A percentile compares a stretch with the other conserved stretches of the same genome.
Evolutionary conservation across 805 yeast species (phyloP).

Genomic region (Schwanniomyces sp.): DNA sequence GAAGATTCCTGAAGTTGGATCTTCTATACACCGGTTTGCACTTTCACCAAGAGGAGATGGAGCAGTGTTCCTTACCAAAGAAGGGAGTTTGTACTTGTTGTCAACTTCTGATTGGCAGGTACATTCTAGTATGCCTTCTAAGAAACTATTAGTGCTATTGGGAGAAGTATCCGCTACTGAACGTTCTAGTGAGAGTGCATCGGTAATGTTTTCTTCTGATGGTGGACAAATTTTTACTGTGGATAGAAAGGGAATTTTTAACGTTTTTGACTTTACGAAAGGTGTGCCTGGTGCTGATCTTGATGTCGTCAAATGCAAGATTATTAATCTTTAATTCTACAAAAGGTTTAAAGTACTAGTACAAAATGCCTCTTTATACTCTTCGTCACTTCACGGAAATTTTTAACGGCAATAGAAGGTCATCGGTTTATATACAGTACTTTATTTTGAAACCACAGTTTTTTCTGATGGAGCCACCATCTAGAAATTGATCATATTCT

Average conservation of each 20-base stretch:
- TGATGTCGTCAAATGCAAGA: constrained; percentile 67
- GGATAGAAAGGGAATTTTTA: constrained; percentile 79
- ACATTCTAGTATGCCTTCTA: constrained; percentile 14
- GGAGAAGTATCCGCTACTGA: constrained; percentile 80
- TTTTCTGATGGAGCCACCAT: not conserved
- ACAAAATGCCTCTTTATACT: no score
- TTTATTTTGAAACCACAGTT: not conserved
- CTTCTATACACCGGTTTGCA: constrained; percentile 68
- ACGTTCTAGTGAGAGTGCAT: constrained; percentile 73
- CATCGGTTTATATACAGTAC: not conserved
- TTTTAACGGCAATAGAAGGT: not conserved
- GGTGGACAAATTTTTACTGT: constrained; percentile 77
- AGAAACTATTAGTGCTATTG: constrained; percentile 60
- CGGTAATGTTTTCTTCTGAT: constrained; percentile 70
- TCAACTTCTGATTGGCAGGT: constrained; percentile 50
- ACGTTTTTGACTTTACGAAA: constrained; percentile 84
- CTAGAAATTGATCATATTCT: not conserved
- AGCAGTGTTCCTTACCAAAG: constrained; percentile 74
- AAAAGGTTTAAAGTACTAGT: not conserved
- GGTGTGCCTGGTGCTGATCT: constrained; percentile 71
- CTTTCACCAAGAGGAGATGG: constrained; percentile 87
- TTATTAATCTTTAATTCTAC: constrained; percentile 31
- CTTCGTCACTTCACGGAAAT: not conserved
- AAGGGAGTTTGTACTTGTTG: constrained; percentile 72
- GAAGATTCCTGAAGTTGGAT: constrained; percentile 78